These are phyloP conservation scores for Penicillium silybi DNA, from an alignment of 495 filamentous ascomycete species.

Conservation along the genomic window DNA sequence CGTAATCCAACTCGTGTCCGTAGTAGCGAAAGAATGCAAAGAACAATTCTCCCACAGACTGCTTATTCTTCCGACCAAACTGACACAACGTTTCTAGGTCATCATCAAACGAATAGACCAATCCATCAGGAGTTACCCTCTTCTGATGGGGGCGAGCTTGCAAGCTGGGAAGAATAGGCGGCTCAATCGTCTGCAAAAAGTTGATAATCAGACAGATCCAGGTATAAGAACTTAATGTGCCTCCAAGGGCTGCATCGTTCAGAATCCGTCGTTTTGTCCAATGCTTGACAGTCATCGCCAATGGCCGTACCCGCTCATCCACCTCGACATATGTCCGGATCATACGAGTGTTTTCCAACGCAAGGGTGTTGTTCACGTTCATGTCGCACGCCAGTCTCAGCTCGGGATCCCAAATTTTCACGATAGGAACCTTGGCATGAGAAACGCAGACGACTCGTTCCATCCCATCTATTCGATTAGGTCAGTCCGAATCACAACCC, in stretches of 20 bases:
- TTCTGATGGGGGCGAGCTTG: constrained; percentile 71
- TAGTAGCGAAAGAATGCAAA: constrained; percentile 96
- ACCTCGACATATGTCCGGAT: constrained; percentile 95
- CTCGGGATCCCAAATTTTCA: constrained; percentile 98
- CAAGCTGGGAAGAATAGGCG: constrained; percentile 81
- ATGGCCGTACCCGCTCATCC: constrained; percentile 80
- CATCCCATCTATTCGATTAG: constrained; percentile 72
- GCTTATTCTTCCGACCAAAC: constrained; percentile 77
- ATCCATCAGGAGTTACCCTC: constrained; percentile 53
- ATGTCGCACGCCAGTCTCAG: constrained; percentile 89
- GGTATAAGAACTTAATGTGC: constrained; percentile 96
- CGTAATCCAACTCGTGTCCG: constrained; percentile 88
- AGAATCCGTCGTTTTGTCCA: constrained; percentile 91
- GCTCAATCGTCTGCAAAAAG: constrained; percentile 86
- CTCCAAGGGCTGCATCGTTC: constrained; percentile 92
- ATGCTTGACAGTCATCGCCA: constrained; percentile 95
- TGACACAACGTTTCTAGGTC: constrained; percentile 67
- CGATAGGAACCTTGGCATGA: constrained; percentile 93
- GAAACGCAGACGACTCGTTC: constrained; percentile 89
- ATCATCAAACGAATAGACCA: constrained; percentile 76
- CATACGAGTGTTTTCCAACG: constrained; percentile 96
- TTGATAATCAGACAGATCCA: constrained; percentile 99
- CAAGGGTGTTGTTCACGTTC: constrained; percentile 96
- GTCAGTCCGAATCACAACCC: neutral
- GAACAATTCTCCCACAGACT: constrained; percentile 74